These are phyloP conservation scores for Alternaria solani DNA, from an alignment of 2,329 filamentous ascomycete genomes.

Conservation along the genomic window DNA sequence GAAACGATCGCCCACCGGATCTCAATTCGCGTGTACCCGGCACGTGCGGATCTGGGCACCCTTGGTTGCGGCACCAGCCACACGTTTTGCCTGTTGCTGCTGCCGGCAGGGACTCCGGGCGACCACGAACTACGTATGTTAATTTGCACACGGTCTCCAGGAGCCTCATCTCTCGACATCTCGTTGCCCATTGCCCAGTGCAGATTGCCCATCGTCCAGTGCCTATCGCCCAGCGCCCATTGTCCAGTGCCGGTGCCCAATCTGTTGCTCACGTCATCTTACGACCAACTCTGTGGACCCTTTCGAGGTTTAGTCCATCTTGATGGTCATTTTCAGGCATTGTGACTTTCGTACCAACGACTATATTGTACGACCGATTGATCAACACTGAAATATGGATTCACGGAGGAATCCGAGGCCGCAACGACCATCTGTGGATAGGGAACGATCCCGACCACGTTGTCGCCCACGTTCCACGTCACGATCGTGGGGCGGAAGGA, in stretches of 20 bases:
- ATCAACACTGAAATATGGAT: neutral
- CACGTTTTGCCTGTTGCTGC: neutral
- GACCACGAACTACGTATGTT: neutral
- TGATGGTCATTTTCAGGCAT: neutral
- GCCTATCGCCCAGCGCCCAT: neutral
- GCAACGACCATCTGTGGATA: neutral
- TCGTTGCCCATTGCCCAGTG: neutral
- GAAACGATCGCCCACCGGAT: conserved; percentile 11
- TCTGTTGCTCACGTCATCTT: conserved; percentile 6
- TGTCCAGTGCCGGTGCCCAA: neutral
- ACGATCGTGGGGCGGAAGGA: neutral
- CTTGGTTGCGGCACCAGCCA: conserved; percentile 1
- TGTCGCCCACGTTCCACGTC: neutral
- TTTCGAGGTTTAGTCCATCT: neutral
- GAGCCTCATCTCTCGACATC: neutral
- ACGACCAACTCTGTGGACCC: neutral
- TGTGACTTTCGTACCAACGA: neutral
- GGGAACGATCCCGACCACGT: neutral
- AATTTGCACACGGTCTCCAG: neutral
- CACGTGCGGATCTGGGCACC: conserved; percentile 9
- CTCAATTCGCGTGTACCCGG: conserved; percentile 11
- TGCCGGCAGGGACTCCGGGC: conserved; percentile 1
- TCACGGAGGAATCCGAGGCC: neutral
- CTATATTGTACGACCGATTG: neutral
- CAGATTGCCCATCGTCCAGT: neutral